Conservation (phyloP, 768 basidiomycete genomes). For the Wakefieldia striispora region DNA sequence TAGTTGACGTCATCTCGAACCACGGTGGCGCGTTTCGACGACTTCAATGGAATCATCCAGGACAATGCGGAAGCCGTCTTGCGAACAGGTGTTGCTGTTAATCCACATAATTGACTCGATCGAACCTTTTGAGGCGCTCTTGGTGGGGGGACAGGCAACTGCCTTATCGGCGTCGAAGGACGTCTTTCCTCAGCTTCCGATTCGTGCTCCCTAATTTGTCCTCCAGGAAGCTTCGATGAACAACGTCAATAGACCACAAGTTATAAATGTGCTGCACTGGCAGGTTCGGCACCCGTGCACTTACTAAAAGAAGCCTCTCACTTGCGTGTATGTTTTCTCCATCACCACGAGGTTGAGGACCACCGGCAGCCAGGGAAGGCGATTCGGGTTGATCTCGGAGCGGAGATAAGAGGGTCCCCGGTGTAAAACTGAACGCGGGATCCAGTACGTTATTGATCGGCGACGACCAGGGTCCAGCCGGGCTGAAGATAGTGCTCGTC, state of each 20-base stretch:
- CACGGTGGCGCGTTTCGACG: slow-evolving; percentile 5
- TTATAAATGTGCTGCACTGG: slow-evolving; percentile 4
- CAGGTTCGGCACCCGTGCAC: slow-evolving; percentile 8
- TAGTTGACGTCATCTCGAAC: slow-evolving; percentile 4
- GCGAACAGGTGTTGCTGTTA: slow-evolving; percentile 10
- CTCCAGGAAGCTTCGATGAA: slow-evolving; percentile 9
- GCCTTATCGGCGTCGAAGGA: slow-evolving; percentile 24
- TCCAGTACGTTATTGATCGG: slow-evolving; percentile 15
- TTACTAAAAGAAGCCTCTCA: slow-evolving; percentile 13
- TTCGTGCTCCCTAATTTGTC: not conserved
- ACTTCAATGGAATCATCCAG: slow-evolving; percentile 26
- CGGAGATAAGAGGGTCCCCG: slow-evolving; percentile 31
- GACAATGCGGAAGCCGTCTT: slow-evolving; percentile 24
- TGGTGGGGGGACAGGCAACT: slow-evolving; percentile 17
- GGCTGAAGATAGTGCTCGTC: not conserved
- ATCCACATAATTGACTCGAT: slow-evolving; percentile 10
- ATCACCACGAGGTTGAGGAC: slow-evolving; percentile 15
- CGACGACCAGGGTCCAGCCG: slow-evolving; percentile 4
- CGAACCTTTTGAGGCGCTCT: slow-evolving; percentile 27
- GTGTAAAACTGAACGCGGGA: slow-evolving; percentile 20
- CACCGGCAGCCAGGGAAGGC: slow-evolving; percentile 5
- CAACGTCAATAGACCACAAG: not conserved
- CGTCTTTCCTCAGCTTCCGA: not conserved
- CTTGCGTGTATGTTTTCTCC: slow-evolving; percentile 8
- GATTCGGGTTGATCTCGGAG: slow-evolving; percentile 14